These are phyloP conservation scores for Hypoxylon sp. DNA, from an alignment of 2,329 filamentous ascomycete genomes.

Conservation along the genomic window DNA sequence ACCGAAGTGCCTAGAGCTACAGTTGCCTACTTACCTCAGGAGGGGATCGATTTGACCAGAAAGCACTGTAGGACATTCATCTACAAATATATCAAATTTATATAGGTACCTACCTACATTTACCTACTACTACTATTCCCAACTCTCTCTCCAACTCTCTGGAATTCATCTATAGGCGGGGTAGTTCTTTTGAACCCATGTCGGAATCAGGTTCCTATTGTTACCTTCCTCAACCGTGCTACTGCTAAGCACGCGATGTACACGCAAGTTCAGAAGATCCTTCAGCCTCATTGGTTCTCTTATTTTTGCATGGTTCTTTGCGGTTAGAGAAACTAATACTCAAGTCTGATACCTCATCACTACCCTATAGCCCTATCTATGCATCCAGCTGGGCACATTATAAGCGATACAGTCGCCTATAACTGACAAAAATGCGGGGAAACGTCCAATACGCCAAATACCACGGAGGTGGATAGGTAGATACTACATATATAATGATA, in stretches of 20 bases:
- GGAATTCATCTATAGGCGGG: slow-evolving; percentile 20
- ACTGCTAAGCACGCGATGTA: slow-evolving; percentile 25
- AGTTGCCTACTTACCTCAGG: neutral
- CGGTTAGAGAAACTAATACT: neutral
- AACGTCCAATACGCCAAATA: slow-evolving; percentile 23
- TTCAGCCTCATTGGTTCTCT: slow-evolving; percentile 23
- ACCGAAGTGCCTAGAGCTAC: neutral
- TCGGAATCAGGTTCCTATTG: slow-evolving; percentile 5
- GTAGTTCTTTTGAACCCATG: slow-evolving; percentile 21
- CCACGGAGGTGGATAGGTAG: neutral
- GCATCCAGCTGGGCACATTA: slow-evolving; percentile 19
- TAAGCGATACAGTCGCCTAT: slow-evolving; percentile 17
- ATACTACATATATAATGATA: slow-evolving; percentile 17
- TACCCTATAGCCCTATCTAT: slow-evolving; percentile 18
- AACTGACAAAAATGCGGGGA: slow-evolving; percentile 32
- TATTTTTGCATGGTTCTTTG: slow-evolving; percentile 1
- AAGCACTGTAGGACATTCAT: neutral
- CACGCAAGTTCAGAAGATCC: neutral
- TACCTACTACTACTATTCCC: neutral
- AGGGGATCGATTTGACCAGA: neutral
- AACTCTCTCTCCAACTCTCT: slow-evolving; percentile 13
- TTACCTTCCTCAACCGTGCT: slow-evolving; percentile 39
- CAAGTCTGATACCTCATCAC: neutral
- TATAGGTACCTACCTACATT: no score
- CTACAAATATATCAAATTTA: neutral